A percentile compares a stretch with the other conserved stretches of the same genome.
These are phyloP conservation scores for Penicillium sp. DNA, from an alignment of 2,329 filamentous ascomycete species.

Conservation along the genomic window DNA sequence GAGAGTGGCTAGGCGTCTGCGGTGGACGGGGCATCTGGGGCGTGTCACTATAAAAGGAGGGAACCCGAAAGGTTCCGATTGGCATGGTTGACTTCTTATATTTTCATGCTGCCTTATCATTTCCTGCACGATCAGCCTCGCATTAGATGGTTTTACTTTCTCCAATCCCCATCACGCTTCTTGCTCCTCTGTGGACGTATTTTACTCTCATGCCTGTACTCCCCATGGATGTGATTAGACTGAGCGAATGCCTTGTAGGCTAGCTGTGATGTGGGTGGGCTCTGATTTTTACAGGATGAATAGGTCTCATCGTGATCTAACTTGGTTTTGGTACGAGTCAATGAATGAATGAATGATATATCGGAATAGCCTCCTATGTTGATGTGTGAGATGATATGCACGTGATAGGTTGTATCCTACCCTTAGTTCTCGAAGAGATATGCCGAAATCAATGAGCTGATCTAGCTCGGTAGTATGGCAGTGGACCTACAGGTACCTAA, in stretches of 20 bases:
- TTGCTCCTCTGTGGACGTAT: slow-evolving; percentile 6
- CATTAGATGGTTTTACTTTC: slow-evolving; percentile 20
- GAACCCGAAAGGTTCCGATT: slow-evolving; percentile 11
- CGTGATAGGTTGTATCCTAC: too few species aligned
- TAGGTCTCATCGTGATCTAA: slow-evolving; percentile 9
- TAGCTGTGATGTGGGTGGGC: neutral
- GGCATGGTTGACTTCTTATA: neutral
- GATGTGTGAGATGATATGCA: too few species aligned
- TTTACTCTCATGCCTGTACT: neutral
- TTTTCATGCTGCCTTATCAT: slow-evolving; percentile 3
- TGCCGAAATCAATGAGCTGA: too few species aligned
- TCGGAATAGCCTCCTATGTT: slow-evolving; percentile 4
- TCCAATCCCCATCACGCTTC: slow-evolving; percentile 4
- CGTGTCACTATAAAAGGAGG: slow-evolving; percentile 34
- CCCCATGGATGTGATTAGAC: neutral
- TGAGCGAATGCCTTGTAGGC: neutral
- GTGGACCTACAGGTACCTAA: too few species aligned
- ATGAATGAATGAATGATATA: slow-evolving; percentile 35
- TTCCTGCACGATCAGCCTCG: slow-evolving; percentile 8
- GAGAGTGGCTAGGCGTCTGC: slow-evolving; percentile 45
- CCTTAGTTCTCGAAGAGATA: too few species aligned
- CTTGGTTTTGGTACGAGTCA: slow-evolving; percentile 31
- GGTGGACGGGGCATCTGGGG: slow-evolving; percentile 46
- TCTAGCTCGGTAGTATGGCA: too few species aligned
- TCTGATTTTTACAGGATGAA: neutral